Evolutionary conservation across 768 basidiomycete genomes (phyloP).

Genomic region (Suillus sp.): DNA sequence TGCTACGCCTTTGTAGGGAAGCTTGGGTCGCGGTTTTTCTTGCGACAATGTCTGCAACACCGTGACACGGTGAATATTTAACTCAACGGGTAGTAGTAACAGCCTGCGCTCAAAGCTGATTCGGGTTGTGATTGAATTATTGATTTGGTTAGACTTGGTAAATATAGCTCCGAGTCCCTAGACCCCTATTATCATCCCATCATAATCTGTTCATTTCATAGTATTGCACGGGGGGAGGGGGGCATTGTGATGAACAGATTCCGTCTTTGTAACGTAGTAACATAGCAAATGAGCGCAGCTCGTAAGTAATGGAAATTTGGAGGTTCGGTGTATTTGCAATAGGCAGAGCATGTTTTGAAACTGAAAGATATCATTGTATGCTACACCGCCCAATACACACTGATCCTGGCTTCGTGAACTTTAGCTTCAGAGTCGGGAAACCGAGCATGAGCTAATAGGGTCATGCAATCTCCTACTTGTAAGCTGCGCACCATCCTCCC

Average conservation of each 20-base stretch:
- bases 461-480: constrained; percentile 8
- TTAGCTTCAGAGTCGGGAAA: not conserved
- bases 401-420: constrained; percentile 11
- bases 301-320: not conserved
- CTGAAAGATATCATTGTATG: too few relatives aligned
- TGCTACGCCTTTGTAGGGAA: not conserved
- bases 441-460: not conserved
- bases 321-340: not conserved
- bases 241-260: not conserved
- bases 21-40: too few relatives aligned
- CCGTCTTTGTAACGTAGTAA: not conserved
- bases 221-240: not conserved
- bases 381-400: constrained; percentile 18
- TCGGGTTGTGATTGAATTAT: not conserved
- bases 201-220: not conserved
- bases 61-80: not conserved
- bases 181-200: not conserved
- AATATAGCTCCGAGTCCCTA: not conserved
- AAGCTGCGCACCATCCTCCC: constrained; percentile 2
- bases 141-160: not conserved
- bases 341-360: not conserved
- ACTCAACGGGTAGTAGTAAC: too few relatives aligned
- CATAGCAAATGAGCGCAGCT: not conserved
- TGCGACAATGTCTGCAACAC: not conserved
- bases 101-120: not conserved